Evolutionary conservation across 768 basidiomycete species (phyloP).

Genomic region (Xerocomellus intermedius): DNA sequence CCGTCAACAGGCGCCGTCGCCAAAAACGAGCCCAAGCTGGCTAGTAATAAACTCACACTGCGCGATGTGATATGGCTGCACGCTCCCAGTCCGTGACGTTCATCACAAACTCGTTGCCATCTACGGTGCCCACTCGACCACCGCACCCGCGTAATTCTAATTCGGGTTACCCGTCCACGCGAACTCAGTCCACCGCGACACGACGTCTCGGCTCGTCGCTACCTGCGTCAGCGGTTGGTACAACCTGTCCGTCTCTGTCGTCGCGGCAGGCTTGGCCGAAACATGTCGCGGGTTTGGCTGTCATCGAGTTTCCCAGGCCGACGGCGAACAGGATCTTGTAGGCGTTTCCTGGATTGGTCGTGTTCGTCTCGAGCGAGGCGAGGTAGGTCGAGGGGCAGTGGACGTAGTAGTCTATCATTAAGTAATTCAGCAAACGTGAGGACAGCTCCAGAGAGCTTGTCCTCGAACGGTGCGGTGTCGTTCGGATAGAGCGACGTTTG

Average conservation of each 20-base stretch:
- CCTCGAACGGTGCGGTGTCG: background rate
- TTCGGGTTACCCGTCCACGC: slow-evolving; percentile 11
- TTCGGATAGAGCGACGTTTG: slow-evolving; percentile 9
- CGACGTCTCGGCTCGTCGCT: background rate
- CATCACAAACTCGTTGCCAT: slow-evolving; percentile 6
- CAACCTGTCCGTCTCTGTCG: slow-evolving; percentile 8
- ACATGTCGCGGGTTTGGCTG: slow-evolving; percentile 1
- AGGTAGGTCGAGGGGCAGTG: slow-evolving; percentile 8
- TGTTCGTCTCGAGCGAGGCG: slow-evolving; percentile 8
- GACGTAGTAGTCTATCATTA: slow-evolving; percentile 9
- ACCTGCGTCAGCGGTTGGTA: slow-evolving; percentile 14
- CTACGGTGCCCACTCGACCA: slow-evolving; percentile 6
- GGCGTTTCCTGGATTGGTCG: slow-evolving; percentile 11
- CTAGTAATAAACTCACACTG: slow-evolving; percentile 5
- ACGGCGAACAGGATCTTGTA: slow-evolving; percentile 7
- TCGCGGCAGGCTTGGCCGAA: slow-evolving; percentile 12
- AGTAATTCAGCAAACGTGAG: background rate
- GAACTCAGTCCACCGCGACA: slow-evolving; percentile 5
- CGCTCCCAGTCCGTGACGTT: background rate
- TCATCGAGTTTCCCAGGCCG: slow-evolving; percentile 5
- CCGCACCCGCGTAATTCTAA: slow-evolving; percentile 11
- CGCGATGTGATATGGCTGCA: background rate
- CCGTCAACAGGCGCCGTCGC: background rate
- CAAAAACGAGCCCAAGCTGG: slow-evolving; percentile 7
- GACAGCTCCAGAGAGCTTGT: slow-evolving; percentile 9